phyloP scores from a whole-genome alignment of 495 filamentous ascomycete genomes.

The Opeltia flavorubescens region DNA sequence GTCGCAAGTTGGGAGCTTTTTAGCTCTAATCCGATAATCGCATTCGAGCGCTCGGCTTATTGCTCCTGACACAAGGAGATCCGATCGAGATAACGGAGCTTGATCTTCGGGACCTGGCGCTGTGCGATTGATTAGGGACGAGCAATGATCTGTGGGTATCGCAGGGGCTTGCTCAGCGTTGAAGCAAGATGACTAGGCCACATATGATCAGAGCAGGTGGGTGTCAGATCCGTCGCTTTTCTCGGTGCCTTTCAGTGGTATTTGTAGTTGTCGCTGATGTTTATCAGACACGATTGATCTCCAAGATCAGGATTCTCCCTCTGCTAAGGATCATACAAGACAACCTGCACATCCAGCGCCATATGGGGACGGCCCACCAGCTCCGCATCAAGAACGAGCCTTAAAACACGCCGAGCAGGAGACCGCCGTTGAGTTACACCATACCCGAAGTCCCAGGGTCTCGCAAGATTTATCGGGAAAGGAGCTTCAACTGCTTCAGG shows the following conservation, averaged over 20 bases:
- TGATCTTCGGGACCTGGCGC: too few species aligned
- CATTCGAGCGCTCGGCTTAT: too few species aligned
- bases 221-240: slow-evolving; percentile 18
- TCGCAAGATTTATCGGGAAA: slow-evolving; percentile 21
- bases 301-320: slow-evolving; percentile 67
- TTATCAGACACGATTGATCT: slow-evolving; percentile 82
- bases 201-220: slow-evolving; percentile 68
- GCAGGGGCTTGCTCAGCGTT: too few species aligned
- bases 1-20: too few species aligned
- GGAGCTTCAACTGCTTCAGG: slow-evolving; percentile 29
- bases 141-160: too few species aligned
- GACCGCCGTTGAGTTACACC: slow-evolving; percentile 44
- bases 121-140: too few species aligned
- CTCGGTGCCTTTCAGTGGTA: slow-evolving; percentile 4
- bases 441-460: slow-evolving; percentile 31
- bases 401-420: slow-evolving; percentile 69
- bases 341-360: slow-evolving; percentile 36
- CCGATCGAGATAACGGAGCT: too few species aligned
- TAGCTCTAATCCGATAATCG: too few species aligned
- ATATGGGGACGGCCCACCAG: slow-evolving; percentile 42
- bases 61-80: too few species aligned
- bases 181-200: slow-evolving; percentile 63
- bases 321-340: slow-evolving; percentile 62
- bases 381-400: slow-evolving; percentile 74
- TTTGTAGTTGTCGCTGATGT: slow-evolving; percentile 3